Evolutionary conservation across 1,284 basidiomycete species (phyloP).

Genomic region (Malassezia caprae): DNA sequence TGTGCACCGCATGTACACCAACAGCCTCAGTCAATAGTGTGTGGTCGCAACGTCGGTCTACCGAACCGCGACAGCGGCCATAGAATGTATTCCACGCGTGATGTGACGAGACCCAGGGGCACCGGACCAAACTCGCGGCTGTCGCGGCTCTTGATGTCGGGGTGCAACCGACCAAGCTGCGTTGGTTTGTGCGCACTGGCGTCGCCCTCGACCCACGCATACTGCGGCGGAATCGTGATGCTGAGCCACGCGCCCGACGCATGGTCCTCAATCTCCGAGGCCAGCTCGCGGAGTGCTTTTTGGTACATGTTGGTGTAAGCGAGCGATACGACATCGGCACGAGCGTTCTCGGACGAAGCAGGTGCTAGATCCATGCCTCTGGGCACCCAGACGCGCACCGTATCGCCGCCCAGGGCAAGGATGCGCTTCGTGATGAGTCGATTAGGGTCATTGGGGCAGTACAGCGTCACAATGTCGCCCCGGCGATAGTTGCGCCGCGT

Average conservation of each 20-base stretch:
- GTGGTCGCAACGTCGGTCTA: constrained; percentile 18
- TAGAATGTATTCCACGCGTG: constrained; percentile 49
- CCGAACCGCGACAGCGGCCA: constrained; percentile 49
- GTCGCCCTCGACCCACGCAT: constrained; percentile 55
- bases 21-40: not conserved
- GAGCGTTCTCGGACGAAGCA: constrained; percentile 25
- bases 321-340: constrained; percentile 3
- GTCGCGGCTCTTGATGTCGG: constrained; percentile 17
- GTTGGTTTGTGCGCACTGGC: constrained; percentile 37
- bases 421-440: constrained; percentile 53
- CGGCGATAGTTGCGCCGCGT: constrained; percentile 42
- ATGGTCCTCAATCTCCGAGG: constrained; percentile 4
- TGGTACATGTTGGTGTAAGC: constrained; percentile 15
- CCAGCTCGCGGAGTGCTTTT: constrained; percentile 1
- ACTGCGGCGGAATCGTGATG: constrained; percentile 32
- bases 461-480: constrained; percentile 53
- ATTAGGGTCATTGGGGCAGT: constrained; percentile 51
- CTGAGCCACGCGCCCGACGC: constrained; percentile 20
- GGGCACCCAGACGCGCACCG: constrained; percentile 48
- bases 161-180: not conserved
- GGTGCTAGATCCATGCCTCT: constrained; percentile 9
- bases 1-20: constrained; percentile 58
- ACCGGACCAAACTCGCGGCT: constrained; percentile 40
- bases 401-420: constrained; percentile 53
- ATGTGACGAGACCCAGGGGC: constrained; percentile 51